Evolutionary conservation across 306 rosid species (phyloP).

Genomic region (Ammopiptanthus mongolicus): DNA sequence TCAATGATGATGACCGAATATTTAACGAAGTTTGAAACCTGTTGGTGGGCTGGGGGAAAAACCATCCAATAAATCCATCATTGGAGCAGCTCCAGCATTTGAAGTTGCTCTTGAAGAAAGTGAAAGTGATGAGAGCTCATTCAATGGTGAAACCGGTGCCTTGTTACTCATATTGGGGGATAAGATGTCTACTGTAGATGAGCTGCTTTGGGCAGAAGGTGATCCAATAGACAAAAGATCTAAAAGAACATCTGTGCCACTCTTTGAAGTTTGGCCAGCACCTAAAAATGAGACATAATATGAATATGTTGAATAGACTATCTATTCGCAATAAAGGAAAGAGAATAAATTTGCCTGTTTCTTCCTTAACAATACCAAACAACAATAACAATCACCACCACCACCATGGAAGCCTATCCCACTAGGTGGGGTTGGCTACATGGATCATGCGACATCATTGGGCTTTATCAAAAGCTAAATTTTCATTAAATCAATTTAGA

Average conservation of each 20-base stretch:
- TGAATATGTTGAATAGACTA: not conserved
- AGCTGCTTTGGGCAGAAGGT: constrained; percentile 47
- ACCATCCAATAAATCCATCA: constrained; percentile 76
- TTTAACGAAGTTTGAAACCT: constrained; percentile 35
- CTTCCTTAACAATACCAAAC: constrained; percentile 1
- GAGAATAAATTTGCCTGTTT: not conserved
- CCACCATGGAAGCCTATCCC: not conserved
- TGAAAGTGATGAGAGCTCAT: constrained; percentile 60
- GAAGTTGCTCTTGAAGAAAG: constrained; percentile 48
- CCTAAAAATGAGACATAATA: constrained; percentile 38
- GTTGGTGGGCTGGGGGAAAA: constrained; percentile 47
- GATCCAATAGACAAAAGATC: constrained; percentile 85
- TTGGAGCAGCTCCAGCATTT: constrained; percentile 51
- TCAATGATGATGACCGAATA: constrained; percentile 4
- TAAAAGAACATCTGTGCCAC: constrained; percentile 73
- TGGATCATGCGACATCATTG: not conserved
- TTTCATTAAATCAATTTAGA: not conserved
- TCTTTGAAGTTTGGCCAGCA: constrained; percentile 42
- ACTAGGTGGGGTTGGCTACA: not conserved
- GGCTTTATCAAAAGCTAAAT: constrained; percentile 1
- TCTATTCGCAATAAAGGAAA: constrained; percentile 3
- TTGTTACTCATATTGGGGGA: constrained; percentile 46
- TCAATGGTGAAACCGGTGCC: constrained; percentile 52
- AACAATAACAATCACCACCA: not conserved
- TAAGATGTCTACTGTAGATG: constrained; percentile 52